Percentiles rank a stretch among this genome's conserved stretches.
These are phyloP conservation scores for Coprinellus micaceus DNA, from an alignment of 768 basidiomycete genomes.

Conservation along the genomic window DNA sequence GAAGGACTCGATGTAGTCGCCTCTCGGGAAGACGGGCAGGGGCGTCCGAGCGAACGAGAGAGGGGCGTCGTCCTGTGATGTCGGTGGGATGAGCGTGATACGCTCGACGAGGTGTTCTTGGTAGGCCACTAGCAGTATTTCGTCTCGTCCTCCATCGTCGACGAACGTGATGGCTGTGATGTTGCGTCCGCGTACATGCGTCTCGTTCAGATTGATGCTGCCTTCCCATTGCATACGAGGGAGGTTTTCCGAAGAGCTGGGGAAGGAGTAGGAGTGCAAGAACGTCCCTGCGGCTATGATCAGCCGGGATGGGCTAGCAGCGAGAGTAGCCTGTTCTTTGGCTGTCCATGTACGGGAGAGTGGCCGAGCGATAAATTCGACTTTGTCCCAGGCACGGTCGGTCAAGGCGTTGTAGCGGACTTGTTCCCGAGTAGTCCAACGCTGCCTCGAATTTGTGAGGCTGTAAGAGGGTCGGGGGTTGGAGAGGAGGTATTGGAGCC, in stretches of 20 bases:
- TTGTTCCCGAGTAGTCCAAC: constrained; percentile 42
- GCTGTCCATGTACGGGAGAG: constrained; percentile 56
- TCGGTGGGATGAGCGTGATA: constrained; percentile 26
- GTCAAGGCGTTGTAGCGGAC: constrained; percentile 50
- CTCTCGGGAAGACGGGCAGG: constrained; percentile 30
- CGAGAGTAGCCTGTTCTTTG: constrained; percentile 54
- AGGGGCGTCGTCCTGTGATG: constrained; percentile 11
- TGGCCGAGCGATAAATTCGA: constrained; percentile 59
- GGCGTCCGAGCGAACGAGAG: constrained; percentile 21
- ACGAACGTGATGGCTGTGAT: constrained; percentile 55
- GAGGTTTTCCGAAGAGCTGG: constrained; percentile 34
- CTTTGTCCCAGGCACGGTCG: constrained; percentile 51
- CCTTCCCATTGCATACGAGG: constrained; percentile 50
- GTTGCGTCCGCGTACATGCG: constrained; percentile 34
- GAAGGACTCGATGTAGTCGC: constrained; percentile 55
- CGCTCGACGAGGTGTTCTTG: constrained; percentile 56
- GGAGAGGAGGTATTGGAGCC: constrained; percentile 46
- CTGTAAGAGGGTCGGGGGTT: constrained; percentile 56
- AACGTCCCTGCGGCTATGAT: constrained; percentile 57
- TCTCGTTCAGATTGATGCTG: constrained; percentile 34
- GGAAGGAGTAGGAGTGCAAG: constrained; percentile 57
- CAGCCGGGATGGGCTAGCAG: constrained; percentile 51
- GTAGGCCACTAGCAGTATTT: constrained; percentile 52
- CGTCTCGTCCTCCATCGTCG: constrained; percentile 40
- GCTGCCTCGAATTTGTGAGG: constrained; percentile 37